Percentiles rank a stretch among this genome's conserved stretches.
These are phyloP conservation scores for Jacaranda mimosifolia DNA, from an alignment of 257 asterid species.

Conservation along the genomic window DNA sequence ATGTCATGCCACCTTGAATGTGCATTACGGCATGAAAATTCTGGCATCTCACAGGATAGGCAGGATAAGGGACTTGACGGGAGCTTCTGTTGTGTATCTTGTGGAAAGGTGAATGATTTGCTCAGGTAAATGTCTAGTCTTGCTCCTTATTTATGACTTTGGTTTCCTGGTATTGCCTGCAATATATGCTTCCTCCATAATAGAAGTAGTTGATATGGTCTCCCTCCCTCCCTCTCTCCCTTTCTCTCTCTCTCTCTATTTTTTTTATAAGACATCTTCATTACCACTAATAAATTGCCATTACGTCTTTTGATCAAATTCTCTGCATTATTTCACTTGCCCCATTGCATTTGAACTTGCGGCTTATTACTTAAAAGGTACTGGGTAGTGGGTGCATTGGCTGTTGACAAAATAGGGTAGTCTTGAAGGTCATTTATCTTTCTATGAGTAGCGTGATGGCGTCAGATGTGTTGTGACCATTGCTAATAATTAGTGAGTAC, in stretches of 20 bases:
- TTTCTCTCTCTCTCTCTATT: too few relatives aligned
- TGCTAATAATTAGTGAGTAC: too few relatives aligned
- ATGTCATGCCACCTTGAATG: constrained; percentile 91
- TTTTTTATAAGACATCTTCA: background rate
- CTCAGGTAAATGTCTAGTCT: constrained; percentile 60
- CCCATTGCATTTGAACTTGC: background rate
- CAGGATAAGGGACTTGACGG: constrained; percentile 73
- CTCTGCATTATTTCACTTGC: background rate
- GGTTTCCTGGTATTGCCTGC: background rate
- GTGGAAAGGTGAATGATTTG: constrained; percentile 79
- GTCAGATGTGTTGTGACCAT: too few relatives aligned
- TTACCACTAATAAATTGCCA: background rate
- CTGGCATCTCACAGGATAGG: constrained; percentile 59
- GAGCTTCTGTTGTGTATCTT: constrained; percentile 71
- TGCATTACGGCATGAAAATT: constrained; percentile 65
- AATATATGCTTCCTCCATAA: too few relatives aligned
- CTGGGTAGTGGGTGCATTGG: background rate
- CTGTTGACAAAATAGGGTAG: too few relatives aligned
- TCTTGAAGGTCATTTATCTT: too few relatives aligned
- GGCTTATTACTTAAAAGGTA: background rate
- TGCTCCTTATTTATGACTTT: background rate
- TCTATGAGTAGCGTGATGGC: too few relatives aligned
- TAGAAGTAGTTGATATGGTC: background rate
- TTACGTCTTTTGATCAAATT: background rate
- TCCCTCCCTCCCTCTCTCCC: too few relatives aligned